These are phyloP conservation scores for Chlorella ohadii DNA, from an alignment of 139 green algal species.

Conservation along the genomic window DNA sequence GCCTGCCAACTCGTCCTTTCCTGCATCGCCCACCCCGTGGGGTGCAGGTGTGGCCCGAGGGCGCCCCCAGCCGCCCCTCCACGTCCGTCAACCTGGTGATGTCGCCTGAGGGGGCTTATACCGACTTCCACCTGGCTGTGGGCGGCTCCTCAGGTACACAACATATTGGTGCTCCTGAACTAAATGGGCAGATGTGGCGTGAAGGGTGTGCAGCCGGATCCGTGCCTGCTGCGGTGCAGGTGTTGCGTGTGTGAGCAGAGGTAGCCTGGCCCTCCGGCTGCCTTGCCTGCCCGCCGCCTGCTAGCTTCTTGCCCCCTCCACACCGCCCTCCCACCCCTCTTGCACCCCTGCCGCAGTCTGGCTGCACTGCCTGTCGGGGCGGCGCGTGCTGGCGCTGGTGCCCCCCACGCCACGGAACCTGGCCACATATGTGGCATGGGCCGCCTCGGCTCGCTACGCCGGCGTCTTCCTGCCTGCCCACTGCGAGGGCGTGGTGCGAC, in stretches of 20 bases:
- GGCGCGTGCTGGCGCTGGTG: constrained; percentile 20
- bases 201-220: too few relatives aligned
- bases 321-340: background rate
- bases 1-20: too few relatives aligned
- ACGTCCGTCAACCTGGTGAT: constrained; percentile 17
- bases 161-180: too few relatives aligned
- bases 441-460: background rate
- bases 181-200: too few relatives aligned
- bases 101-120: constrained; percentile 21
- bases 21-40: too few relatives aligned
- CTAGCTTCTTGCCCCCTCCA: too few relatives aligned
- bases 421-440: constrained; percentile 42
- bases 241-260: too few relatives aligned
- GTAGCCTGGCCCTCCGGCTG: too few relatives aligned
- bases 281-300: too few relatives aligned
- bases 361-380: constrained; percentile 32
- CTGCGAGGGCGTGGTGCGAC: constrained; percentile 23
- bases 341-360: constrained; percentile 12
- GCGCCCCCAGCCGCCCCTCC: background rate
- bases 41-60: constrained; percentile 13
- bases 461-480: constrained; percentile 35
- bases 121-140: constrained; percentile 28
- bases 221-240: too few relatives aligned
- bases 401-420: constrained; percentile 35
- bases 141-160: constrained; percentile 25